phyloP scores from a whole-genome alignment of 1,284 basidiomycete genomes.

The Apiotrichum veenhuisii region DNA sequence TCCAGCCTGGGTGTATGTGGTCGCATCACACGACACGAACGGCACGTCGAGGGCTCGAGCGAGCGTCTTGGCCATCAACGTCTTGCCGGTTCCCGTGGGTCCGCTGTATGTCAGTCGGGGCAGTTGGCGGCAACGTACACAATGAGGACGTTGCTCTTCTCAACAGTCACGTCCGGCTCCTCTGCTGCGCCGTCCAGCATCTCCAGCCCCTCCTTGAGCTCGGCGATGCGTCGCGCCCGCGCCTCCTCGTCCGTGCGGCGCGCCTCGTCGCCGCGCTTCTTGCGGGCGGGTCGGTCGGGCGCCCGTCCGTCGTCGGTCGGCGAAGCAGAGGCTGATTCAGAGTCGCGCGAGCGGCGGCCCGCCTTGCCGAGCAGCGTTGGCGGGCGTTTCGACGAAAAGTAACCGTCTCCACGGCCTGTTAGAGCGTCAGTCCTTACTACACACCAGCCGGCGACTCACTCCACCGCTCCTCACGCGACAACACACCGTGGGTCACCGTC shows the following conservation, averaged over 20 bases:
- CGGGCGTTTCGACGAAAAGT: conserved; percentile 50
- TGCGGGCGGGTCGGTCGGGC: background rate
- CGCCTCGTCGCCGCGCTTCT: conserved; percentile 4
- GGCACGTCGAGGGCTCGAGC: conserved; percentile 84
- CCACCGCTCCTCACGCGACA: conserved; percentile 39
- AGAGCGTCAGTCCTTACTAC: background rate
- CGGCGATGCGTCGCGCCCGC: conserved; percentile 18
- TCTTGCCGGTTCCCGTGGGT: conserved; percentile 65
- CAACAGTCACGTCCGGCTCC: conserved; percentile 54
- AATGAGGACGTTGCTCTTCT: conserved; percentile 90
- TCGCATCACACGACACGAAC: conserved; percentile 62
- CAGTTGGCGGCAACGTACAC: conserved; percentile 55
- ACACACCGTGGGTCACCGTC: conserved; percentile 35
- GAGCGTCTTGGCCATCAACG: conserved; percentile 75
- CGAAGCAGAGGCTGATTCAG: background rate
- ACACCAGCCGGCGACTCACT: conserved; percentile 32
- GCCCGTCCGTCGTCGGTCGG: background rate
- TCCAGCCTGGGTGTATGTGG: conserved; percentile 52
- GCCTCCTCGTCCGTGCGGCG: conserved; percentile 15
- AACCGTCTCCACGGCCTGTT: conserved; percentile 35
- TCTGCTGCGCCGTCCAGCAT: background rate
- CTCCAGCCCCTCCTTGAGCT: conserved; percentile 16
- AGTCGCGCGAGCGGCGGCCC: background rate
- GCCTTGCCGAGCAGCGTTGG: conserved; percentile 43
- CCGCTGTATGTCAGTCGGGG: conserved; percentile 31